These are phyloP conservation scores for Rosellinia necatrix DNA, from an alignment of 2,329 filamentous ascomycete species.

Conservation along the genomic window DNA sequence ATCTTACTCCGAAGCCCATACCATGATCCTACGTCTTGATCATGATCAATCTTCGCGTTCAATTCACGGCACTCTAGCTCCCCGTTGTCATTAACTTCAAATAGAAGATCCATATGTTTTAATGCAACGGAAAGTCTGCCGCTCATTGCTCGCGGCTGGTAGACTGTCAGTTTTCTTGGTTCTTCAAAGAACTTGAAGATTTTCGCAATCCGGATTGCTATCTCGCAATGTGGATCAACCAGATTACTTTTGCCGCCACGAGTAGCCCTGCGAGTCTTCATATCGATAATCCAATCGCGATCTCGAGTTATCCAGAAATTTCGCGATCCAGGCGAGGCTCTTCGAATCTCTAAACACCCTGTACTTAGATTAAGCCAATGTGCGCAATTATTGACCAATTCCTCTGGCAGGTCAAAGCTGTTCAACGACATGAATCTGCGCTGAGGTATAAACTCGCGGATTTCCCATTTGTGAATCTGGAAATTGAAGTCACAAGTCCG, in stretches of 20 bases:
- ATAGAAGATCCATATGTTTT: constrained; percentile 56
- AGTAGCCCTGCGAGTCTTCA: constrained; percentile 30
- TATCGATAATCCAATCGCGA: constrained; percentile 45
- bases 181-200: constrained; percentile 58
- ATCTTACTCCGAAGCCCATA: constrained; percentile 64
- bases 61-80: constrained; percentile 56
- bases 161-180: constrained; percentile 49
- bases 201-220: constrained; percentile 45
- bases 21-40: constrained; percentile 65
- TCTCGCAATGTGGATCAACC: constrained; percentile 53
- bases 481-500: constrained; percentile 38
- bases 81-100: constrained; percentile 50
- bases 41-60: constrained; percentile 54
- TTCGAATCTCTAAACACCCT: constrained; percentile 55
- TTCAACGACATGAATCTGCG: constrained; percentile 32
- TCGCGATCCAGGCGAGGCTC: constrained; percentile 32
- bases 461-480: not conserved
- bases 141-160: constrained; percentile 48
- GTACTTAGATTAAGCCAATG: constrained; percentile 63
- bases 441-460: constrained; percentile 45
- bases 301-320: constrained; percentile 37
- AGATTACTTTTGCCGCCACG: constrained; percentile 40
- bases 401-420: constrained; percentile 55
- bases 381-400: constrained; percentile 56
- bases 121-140: constrained; percentile 52